Conservation (phyloP, 352 stramenopile species). For the Phytophthora hybrid region DNA sequence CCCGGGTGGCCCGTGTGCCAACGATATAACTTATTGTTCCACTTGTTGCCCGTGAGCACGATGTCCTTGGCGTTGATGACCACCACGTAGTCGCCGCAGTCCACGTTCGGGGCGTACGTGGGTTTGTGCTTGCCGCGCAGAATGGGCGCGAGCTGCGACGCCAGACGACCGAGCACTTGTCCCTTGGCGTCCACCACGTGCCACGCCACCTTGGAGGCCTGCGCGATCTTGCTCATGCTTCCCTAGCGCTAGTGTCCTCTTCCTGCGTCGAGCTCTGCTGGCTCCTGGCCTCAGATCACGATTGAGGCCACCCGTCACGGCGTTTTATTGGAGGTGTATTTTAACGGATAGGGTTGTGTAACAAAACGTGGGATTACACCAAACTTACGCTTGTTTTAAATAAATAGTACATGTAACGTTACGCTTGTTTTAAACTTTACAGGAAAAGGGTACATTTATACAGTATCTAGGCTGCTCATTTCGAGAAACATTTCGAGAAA, state of each 20-base stretch:
- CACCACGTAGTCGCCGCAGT: constrained; percentile 98
- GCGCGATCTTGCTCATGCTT: constrained; percentile 86
- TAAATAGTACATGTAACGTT: too few species aligned
- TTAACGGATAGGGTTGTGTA: not conserved
- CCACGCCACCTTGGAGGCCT: constrained; percentile 91
- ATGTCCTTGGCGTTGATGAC: constrained; percentile 97
- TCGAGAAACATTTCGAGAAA: too few species aligned
- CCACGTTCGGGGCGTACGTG: constrained; percentile 97
- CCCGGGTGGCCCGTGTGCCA: constrained; percentile 99
- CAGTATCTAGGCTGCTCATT: not conserved
- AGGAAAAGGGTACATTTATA: not conserved
- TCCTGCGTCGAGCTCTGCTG: not conserved
- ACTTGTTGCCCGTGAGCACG: constrained; percentile 97
- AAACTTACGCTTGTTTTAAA: not conserved
- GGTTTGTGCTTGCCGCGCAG: constrained; percentile 99
- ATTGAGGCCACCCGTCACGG: constrained; percentile 8
- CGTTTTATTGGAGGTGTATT: not conserved
- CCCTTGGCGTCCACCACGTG: constrained; percentile 97
- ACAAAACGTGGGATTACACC: not conserved
- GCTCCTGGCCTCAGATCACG: not conserved
- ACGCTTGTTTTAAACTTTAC: not conserved
- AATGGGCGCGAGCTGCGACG: constrained; percentile 96
- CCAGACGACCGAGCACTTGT: constrained; percentile 96
- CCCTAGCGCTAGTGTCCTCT: constrained; percentile 3
- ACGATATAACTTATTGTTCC: constrained; percentile 97